Percentiles rank a stretch among this genome's conserved stretches.
These are phyloP conservation scores for Leccinum sublutescens DNA, from an alignment of 768 basidiomycete species.

Conservation along the genomic window DNA sequence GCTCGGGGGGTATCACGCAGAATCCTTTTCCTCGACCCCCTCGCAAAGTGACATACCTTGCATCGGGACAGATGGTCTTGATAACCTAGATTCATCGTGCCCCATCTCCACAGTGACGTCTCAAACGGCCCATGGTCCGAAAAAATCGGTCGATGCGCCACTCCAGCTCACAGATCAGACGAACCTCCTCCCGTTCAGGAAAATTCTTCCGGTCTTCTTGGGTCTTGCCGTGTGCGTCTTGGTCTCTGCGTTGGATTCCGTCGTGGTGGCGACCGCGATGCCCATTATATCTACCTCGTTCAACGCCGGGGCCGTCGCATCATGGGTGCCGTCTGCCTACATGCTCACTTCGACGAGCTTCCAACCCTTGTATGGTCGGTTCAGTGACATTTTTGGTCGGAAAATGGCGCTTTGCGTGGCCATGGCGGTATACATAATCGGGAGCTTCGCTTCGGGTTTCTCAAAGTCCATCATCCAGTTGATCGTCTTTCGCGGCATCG, in stretches of 20 bases:
- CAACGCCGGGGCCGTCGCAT: slow-evolving; percentile 43
- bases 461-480: slow-evolving; percentile 62
- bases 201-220: slow-evolving; percentile 59
- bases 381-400: slow-evolving; percentile 67
- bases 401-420: slow-evolving; percentile 57
- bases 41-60: neutral
- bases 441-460: slow-evolving; percentile 65
- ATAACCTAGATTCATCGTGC: slow-evolving; percentile 1
- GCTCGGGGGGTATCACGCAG: neutral
- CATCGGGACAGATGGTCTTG: slow-evolving; percentile 1
- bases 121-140: neutral
- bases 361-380: slow-evolving; percentile 53
- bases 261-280: slow-evolving; percentile 72
- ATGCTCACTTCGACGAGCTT: slow-evolving; percentile 52
- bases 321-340: slow-evolving; percentile 75
- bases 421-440: slow-evolving; percentile 63
- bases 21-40: neutral
- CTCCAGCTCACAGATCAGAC: slow-evolving; percentile 65
- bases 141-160: neutral
- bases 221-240: slow-evolving; percentile 61
- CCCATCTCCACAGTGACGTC: slow-evolving; percentile 7
- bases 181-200: slow-evolving; percentile 65
- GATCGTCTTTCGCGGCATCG: slow-evolving; percentile 66
- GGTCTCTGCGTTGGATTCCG: slow-evolving; percentile 65
- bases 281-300: slow-evolving; percentile 68